Evolutionary conservation across 73 alveolate species (phyloP), one percentile per base, ranked within the genome.

Genomic region (Paramecium sexaurelia): DNA sequence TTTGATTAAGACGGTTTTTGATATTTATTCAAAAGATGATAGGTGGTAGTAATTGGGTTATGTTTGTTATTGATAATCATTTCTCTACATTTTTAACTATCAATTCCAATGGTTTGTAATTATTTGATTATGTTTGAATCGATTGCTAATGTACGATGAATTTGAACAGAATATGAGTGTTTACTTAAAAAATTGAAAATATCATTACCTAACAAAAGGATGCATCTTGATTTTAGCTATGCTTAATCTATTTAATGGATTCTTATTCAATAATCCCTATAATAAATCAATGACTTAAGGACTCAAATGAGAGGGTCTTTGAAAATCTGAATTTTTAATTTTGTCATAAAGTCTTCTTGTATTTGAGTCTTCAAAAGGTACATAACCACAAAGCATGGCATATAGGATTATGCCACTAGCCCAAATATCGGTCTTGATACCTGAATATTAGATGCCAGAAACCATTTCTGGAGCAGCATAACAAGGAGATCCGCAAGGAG

Each of bases 381-480:
- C 92, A 84, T 92, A 95, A 0, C 98, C 98, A 83, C 98, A 95
- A 75, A 95, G 92, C 98, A 95, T 95, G 36, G 98, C 98, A 78
- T 85, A 95, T 26, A 95, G 91, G 4, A 95, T 95, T 36, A 95
- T 93, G 26, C 98, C 98, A 67, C 96, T 91, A 39, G 96, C 93
- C 98, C 98, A 95, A n/a, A 94, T 93, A 87, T 95, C 98, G 3
- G 92, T 92, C n/a, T 57, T 69, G 35, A 91, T 61, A 9, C 98
- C 98, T 9, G 85, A 55, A 75, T 95, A 95, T 33, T 55, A 24
- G 57, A 92, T 85, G 10, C 98, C 98, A 0, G 97, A 95, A 15
- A 95, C 95, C 98, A 95, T 95, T 92, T 95, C 98, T 3, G 98
- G 98, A 17, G 98, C 97, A 17, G 98, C 98, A 78, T 95, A 95